Percentiles rank a stretch among this genome's conserved stretches.
Evolutionary conservation across 1,284 basidiomycete species (phyloP).

Genomic region (Wallemia mellicola): DNA sequence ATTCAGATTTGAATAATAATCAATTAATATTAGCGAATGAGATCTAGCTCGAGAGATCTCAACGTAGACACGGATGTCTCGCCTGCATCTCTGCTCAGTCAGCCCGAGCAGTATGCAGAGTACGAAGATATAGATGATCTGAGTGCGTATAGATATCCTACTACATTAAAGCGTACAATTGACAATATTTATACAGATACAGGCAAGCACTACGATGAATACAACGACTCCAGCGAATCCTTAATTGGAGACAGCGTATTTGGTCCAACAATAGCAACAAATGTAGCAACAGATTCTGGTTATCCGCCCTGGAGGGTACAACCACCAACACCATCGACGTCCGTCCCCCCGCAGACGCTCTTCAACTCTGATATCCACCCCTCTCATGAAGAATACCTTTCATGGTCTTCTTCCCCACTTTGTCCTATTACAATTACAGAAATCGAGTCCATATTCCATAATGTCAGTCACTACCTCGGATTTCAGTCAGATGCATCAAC

Average conservation of each 20-base stretch:
- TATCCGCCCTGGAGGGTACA: neutral
- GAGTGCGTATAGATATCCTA: neutral
- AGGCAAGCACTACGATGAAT: neutral
- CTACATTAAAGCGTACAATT: neutral
- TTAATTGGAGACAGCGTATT: neutral
- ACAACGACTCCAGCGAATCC: neutral
- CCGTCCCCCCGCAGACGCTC: neutral
- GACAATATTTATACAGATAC: neutral
- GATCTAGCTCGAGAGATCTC: neutral
- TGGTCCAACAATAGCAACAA: neutral
- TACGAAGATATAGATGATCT: neutral
- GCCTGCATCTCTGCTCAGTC: neutral
- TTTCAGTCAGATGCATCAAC: constrained; percentile 56
- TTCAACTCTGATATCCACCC: neutral
- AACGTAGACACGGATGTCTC: neutral
- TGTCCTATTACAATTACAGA: constrained; percentile 79
- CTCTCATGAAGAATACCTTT: neutral
- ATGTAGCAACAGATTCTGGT: neutral
- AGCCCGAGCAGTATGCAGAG: neutral
- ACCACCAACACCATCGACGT: neutral
- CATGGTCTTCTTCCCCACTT: neutral
- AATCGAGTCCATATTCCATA: constrained; percentile 94
- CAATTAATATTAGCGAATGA: neutral
- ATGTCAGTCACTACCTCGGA: constrained; percentile 93
- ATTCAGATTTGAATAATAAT: neutral